A percentile compares a stretch with the other conserved stretches of the same genome.
Conservation (phyloP, 768 basidiomycete genomes). For the Cystofilobasidium ferigula region DNA sequence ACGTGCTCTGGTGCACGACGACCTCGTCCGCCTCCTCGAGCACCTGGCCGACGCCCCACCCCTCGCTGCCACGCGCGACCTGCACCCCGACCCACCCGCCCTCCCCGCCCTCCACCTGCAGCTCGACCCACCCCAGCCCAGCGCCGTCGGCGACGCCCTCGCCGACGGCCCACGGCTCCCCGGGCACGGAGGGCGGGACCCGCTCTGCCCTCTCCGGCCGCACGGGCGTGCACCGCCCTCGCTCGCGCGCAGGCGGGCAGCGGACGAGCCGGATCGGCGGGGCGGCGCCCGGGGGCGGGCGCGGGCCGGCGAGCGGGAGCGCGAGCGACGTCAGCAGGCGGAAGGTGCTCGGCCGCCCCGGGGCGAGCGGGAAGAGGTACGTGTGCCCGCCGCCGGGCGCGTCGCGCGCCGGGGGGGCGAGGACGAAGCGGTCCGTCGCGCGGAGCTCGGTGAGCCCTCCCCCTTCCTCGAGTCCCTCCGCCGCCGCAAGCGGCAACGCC, state of each 20-base stretch:
- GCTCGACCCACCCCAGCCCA: slow-evolving; percentile 5
- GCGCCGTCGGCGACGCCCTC: slow-evolving; percentile 15
- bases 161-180: not conserved
- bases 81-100: slow-evolving; percentile 3
- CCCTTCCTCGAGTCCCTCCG: too few species aligned
- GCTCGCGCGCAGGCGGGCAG: not conserved
- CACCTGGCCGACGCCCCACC: slow-evolving; percentile 13
- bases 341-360: not conserved
- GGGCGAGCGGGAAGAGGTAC: not conserved
- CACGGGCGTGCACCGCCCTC: not conserved
- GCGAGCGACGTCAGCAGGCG: too few species aligned
- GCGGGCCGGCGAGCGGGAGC: too few species aligned
- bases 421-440: not conserved
- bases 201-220: not conserved
- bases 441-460: too few species aligned
- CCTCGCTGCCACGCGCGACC: not conserved
- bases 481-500: too few species aligned
- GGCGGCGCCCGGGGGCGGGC: too few species aligned
- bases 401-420: not conserved
- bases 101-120: not conserved
- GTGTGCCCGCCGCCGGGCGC: too few species aligned
- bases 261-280: not conserved
- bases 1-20: not conserved
- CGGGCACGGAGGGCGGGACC: slow-evolving; percentile 8
- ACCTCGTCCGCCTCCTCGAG: not conserved